Evolutionary conservation across 1,139 yeast genomes (phyloP).

Genomic region (Blastobotrys petasosporus): DNA sequence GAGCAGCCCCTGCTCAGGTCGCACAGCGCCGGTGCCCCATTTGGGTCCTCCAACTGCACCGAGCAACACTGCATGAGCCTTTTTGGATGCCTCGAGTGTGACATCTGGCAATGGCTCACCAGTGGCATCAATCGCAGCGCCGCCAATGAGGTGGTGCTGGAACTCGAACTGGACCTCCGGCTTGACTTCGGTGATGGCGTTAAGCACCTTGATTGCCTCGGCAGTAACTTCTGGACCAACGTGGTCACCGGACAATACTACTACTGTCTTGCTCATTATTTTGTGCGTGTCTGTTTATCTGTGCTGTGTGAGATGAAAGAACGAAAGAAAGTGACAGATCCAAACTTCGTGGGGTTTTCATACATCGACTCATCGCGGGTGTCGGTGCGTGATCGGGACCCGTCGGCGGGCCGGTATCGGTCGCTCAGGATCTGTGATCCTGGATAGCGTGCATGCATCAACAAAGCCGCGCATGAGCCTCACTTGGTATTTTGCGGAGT

Average conservation of each 20-base stretch:
- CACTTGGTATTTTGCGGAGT: neutral
- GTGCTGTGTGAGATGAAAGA: neutral
- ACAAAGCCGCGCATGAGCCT: neutral
- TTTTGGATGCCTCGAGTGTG: conserved; percentile 76
- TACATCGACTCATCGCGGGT: neutral
- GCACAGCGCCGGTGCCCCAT: conserved; percentile 88
- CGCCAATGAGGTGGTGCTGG: conserved; percentile 84
- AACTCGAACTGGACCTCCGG: conserved; percentile 65
- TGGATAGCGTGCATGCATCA: no score
- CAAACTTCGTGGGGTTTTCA: neutral
- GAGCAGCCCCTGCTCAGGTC: conserved; percentile 96
- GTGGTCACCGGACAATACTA: conserved; percentile 93
- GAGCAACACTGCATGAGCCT: conserved; percentile 84
- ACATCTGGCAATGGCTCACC: conserved; percentile 91
- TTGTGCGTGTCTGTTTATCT: neutral
- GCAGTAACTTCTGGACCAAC: conserved; percentile 85
- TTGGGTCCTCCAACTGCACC: conserved; percentile 99
- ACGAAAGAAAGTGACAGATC: neutral
- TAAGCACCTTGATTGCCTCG: conserved; percentile 87
- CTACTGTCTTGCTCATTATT: conserved; percentile 53
- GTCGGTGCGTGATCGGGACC: neutral
- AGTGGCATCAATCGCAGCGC: conserved; percentile 96
- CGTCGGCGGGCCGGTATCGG: conserved; percentile 1
- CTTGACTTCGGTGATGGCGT: conserved; percentile 62
- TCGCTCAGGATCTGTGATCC: neutral